phyloP scores from a whole-genome alignment of 2,329 filamentous ascomycete genomes.

The Pyrenophora teres region DNA sequence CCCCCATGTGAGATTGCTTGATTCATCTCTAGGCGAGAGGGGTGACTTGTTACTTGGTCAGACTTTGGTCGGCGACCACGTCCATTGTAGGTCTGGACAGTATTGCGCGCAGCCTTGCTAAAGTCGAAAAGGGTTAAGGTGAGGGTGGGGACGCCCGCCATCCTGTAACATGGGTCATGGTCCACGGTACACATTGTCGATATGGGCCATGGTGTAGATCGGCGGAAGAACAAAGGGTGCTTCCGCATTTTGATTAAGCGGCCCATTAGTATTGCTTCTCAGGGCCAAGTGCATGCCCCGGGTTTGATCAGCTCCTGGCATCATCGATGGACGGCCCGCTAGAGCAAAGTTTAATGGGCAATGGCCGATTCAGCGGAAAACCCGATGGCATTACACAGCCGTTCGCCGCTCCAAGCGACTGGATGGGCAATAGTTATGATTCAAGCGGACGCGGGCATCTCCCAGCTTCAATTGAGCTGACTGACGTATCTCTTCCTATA shows the following conservation, averaged over 20 bases:
- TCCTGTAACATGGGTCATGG: not conserved
- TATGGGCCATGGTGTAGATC: not conserved
- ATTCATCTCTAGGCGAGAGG: not conserved
- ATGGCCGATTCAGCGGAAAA: not conserved
- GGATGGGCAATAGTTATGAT: not conserved
- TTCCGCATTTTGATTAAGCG: conserved; percentile 8
- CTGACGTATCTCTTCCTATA: not conserved
- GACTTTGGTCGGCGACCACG: conserved; percentile 3
- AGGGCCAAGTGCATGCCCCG: conserved; percentile 6
- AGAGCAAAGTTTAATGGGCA: not conserved
- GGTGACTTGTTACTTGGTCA: not conserved
- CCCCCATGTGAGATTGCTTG: no score
- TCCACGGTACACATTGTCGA: not conserved
- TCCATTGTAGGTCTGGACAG: not conserved
- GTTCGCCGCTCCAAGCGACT: no score
- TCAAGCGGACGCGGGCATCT: not conserved
- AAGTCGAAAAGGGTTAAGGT: not conserved
- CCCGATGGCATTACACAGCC: no score
- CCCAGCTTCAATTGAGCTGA: not conserved
- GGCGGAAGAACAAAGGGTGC: conserved; percentile 10
- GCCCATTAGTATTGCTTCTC: conserved; percentile 3
- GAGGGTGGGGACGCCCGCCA: conserved; percentile 1
- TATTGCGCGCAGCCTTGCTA: not conserved
- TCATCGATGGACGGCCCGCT: conserved; percentile 8
- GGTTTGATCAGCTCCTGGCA: conserved; percentile 8